A percentile compares a stretch with the other conserved stretches of the same genome.
Evolutionary conservation across 768 basidiomycete genomes (phyloP).

Genomic region (Lactarius evosmus): DNA sequence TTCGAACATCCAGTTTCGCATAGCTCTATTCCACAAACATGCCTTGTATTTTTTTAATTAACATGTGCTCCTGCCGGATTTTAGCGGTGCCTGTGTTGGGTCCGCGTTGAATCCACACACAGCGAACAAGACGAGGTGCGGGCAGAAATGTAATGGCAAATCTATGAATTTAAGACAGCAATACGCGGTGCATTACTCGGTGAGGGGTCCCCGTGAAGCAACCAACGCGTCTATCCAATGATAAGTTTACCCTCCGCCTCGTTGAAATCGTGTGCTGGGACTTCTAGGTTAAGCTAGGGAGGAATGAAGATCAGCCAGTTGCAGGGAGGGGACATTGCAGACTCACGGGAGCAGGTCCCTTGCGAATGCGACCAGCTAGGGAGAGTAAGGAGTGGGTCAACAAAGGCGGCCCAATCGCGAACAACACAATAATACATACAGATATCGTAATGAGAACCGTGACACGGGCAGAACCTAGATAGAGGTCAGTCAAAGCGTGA

Average conservation of each 20-base stretch:
- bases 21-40: conserved; percentile 11
- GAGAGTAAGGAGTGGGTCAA: conserved; percentile 25
- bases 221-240: conserved; percentile 56
- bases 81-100: neutral
- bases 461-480: conserved; percentile 91
- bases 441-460: conserved; percentile 98
- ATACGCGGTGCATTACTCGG: conserved; percentile 1
- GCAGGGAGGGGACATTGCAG: neutral
- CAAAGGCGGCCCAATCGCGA: conserved; percentile 19
- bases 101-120: neutral
- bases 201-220: neutral
- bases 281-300: conserved; percentile 83
- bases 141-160: neutral
- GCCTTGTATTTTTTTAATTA: conserved; percentile 8
- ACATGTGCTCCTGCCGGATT: neutral
- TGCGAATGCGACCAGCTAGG: conserved; percentile 87
- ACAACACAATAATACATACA: conserved; percentile 47
- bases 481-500: conserved; percentile 5
- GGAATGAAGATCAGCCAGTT: conserved; percentile 20
- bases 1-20: conserved; percentile 5
- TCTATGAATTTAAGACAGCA: conserved; percentile 18
- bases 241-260: conserved; percentile 84
- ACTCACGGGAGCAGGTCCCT: conserved; percentile 93
- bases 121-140: neutral
- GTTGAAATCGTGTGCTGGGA: conserved; percentile 85